phyloP scores from a whole-genome alignment of 2,329 filamentous ascomycete species.

The Teratosphaeria destructans region DNA sequence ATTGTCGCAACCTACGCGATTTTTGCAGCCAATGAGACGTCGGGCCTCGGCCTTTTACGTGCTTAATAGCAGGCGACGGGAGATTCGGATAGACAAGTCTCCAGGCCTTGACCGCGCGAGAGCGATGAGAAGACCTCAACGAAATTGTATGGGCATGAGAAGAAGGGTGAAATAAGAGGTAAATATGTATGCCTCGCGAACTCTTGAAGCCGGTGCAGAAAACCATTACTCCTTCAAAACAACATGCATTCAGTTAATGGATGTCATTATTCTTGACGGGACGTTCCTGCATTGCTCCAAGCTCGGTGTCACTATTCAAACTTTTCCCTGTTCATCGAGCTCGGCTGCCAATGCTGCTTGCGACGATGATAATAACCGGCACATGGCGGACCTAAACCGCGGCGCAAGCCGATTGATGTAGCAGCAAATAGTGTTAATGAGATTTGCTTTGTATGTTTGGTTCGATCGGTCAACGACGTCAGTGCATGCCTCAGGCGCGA shows the following conservation, averaged over 20 bases:
- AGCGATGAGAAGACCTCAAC: neutral
- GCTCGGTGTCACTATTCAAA: neutral
- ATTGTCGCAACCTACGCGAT: neutral
- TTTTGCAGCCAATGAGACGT: neutral
- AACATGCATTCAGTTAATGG: neutral
- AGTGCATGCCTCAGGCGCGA: neutral
- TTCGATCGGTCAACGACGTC: neutral
- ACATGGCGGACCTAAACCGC: neutral
- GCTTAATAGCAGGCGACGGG: neutral
- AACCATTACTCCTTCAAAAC: too few relatives aligned
- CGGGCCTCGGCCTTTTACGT: neutral
- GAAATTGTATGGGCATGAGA: neutral
- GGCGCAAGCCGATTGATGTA: neutral
- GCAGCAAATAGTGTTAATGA: neutral
- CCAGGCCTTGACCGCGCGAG: neutral
- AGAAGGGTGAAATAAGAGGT: neutral
- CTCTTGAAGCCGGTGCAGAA: too few relatives aligned
- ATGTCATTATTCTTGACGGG: neutral
- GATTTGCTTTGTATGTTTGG: neutral
- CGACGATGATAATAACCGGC: neutral
- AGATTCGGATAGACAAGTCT: neutral
- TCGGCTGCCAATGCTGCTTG: neutral
- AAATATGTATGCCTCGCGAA: neutral
- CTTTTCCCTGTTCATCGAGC: neutral
- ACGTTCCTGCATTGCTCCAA: neutral